Percentiles rank a stretch among this genome's conserved stretches.
Conservation (phyloP, 2,329 filamentous ascomycete species). For the Apiospora hydei region DNA sequence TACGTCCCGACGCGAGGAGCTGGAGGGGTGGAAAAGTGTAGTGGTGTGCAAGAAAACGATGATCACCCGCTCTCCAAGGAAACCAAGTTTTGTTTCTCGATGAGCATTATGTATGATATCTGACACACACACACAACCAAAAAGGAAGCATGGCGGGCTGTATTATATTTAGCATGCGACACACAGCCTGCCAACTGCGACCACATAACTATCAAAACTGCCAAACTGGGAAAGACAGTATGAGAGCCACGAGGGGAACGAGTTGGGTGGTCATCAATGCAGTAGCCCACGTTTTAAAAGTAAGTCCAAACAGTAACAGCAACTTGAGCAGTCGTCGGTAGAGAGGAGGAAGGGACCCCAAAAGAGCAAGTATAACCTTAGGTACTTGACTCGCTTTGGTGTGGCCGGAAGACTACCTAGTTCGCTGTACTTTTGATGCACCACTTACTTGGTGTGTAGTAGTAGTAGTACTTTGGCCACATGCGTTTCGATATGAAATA, state of each 20-base stretch:
- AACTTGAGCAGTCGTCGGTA: not conserved
- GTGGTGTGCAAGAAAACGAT: not conserved
- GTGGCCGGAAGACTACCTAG: not conserved
- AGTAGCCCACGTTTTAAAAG: not conserved
- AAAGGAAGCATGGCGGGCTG: not conserved
- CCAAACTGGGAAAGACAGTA: not conserved
- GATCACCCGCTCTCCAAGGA: not conserved
- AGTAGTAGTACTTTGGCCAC: not conserved
- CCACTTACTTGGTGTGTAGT: constrained; percentile 12
- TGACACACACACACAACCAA: not conserved
- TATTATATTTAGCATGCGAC: not conserved
- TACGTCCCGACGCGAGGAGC: not conserved
- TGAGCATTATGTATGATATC: not conserved
- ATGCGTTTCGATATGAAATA: not conserved
- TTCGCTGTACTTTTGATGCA: not conserved
- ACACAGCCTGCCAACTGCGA: not conserved
- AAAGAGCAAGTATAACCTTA: not conserved
- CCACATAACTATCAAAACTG: not conserved
- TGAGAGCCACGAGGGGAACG: not conserved
- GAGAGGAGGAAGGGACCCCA: not conserved
- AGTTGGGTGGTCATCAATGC: constrained; percentile 17
- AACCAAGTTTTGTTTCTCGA: not conserved
- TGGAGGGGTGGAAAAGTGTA: not conserved
- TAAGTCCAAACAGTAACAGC: not conserved
- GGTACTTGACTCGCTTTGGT: not conserved